Percentiles rank a stretch among this genome's conserved stretches.
Conservation (phyloP, 257 asterid species). For the Echites panduratus region DNA sequence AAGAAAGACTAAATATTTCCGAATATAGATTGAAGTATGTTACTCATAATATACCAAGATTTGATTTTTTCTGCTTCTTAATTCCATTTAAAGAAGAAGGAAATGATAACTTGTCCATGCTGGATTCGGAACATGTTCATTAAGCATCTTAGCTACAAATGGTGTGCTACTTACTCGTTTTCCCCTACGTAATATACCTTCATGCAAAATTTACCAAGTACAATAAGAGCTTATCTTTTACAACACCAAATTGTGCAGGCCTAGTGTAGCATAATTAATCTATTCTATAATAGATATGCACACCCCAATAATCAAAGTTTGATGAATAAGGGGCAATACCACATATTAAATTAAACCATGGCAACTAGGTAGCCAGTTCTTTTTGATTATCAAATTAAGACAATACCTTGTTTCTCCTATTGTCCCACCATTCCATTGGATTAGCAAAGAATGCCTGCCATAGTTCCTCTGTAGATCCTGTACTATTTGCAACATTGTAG, state of each 20-base stretch:
- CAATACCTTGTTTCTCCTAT: slow-evolving; percentile 85
- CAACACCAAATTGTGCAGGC: neutral
- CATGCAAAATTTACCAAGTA: neutral
- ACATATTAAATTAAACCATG: neutral
- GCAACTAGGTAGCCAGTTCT: neutral
- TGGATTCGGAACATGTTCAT: neutral
- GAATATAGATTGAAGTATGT: neutral
- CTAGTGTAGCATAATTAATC: neutral
- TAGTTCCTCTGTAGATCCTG: slow-evolving; percentile 72
- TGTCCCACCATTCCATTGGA: slow-evolving; percentile 98
- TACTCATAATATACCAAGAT: neutral
- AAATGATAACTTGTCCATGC: neutral
- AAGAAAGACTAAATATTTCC: neutral
- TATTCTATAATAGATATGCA: slow-evolving; percentile 4
- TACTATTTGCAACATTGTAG: slow-evolving; percentile 37
- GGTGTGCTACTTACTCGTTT: neutral
- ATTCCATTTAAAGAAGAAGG: neutral
- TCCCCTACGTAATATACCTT: neutral
- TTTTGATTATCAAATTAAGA: slow-evolving; percentile 2
- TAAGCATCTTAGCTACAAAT: neutral
- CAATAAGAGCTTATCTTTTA: neutral
- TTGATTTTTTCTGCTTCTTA: neutral
- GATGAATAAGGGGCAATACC: neutral
- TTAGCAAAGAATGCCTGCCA: slow-evolving; percentile 98
- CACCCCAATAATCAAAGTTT: neutral